Evolutionary conservation across 1,139 yeast species (phyloP), one percentile per base, ranked within the genome.

Genomic region (Lodderomyces orthopsilosis): DNA sequence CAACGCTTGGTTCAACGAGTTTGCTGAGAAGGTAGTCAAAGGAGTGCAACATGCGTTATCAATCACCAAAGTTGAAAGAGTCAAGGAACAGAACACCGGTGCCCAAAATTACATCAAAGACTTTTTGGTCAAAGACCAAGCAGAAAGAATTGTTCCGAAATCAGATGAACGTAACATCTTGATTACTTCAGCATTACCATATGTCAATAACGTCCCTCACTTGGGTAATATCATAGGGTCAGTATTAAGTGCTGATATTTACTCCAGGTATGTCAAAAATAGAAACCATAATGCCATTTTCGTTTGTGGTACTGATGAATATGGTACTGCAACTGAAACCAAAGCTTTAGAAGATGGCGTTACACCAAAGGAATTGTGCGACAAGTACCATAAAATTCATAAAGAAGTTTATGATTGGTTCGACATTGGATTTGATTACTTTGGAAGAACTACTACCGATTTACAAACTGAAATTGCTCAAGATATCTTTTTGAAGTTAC

Each of bases 321-420:
- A 93, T 63, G 99, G 99, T 62, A 93, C 99, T 49, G 99, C 99
- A 41, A 93, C 98, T 21, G 99, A 93, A 66, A 94, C 98, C 30
- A 93, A 93, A 68, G 98, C 98, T 9, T 72, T 93, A 46, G 98
- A 93, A 65, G 98, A 93, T 59, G 83, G 85, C 37, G 84, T 88
- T 48, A 77, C 95, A 4, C 98, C 99, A 40, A 73, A 80, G 56
- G 83, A 89, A 59, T 74, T 93, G 56, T 93, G 98, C 74, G 89
- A 86, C 64, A 93, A 93, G 64, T 93, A 88, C 67, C 85, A 89
- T 65, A 76, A 76, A 48, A 77, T 93, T 52, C 99, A 93, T 65
- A 77, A 84, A 51, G 89, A 86, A 44, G 93, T 93, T 36, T 93
- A 93, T 66, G 88, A 93, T 60, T 93, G 98, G 98, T 93, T 93